Percentiles rank a stretch among this genome's conserved stretches.
Evolutionary conservation across 495 filamentous ascomycete species (phyloP).

Genomic region (Xylaria telfairii): DNA sequence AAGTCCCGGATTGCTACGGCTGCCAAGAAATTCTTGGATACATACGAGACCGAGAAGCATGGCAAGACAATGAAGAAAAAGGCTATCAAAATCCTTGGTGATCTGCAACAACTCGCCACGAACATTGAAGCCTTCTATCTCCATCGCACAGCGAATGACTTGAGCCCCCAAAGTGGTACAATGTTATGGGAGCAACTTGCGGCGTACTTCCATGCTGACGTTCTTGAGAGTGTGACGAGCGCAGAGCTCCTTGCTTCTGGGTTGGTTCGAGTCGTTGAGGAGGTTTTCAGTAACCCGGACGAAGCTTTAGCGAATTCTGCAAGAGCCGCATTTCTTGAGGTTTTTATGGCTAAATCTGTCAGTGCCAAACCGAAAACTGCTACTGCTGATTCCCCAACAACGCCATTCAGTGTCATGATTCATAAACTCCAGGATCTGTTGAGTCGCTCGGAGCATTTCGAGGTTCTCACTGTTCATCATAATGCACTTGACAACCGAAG

Average conservation of each 20-base stretch:
- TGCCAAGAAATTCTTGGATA: conserved; percentile 81
- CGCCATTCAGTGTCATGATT: conserved; percentile 88
- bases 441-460: conserved; percentile 96
- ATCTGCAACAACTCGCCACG: conserved; percentile 71
- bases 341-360: conserved; percentile 83
- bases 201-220: conserved; percentile 85
- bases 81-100: conserved; percentile 73
- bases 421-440: conserved; percentile 95
- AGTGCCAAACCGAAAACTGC: conserved; percentile 68
- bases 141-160: conserved; percentile 48
- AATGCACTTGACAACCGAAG: conserved; percentile 91
- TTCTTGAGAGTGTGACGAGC: conserved; percentile 93
- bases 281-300: conserved; percentile 76
- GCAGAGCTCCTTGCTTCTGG: conserved; percentile 90
- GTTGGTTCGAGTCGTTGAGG: conserved; percentile 81
- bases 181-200: conserved; percentile 78
- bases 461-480: conserved; percentile 93
- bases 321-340: conserved; percentile 83
- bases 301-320: conserved; percentile 63
- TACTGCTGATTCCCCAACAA: conserved; percentile 68
- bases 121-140: conserved; percentile 75
- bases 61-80: conserved; percentile 74
- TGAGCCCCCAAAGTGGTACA: conserved; percentile 58
- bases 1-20: conserved; percentile 75
- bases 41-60: conserved; percentile 78